Percentiles rank a stretch among this genome's conserved stretches.
Conservation (phyloP, 176 grass and related monocot genomes). For the Chloris gayana region DNA sequence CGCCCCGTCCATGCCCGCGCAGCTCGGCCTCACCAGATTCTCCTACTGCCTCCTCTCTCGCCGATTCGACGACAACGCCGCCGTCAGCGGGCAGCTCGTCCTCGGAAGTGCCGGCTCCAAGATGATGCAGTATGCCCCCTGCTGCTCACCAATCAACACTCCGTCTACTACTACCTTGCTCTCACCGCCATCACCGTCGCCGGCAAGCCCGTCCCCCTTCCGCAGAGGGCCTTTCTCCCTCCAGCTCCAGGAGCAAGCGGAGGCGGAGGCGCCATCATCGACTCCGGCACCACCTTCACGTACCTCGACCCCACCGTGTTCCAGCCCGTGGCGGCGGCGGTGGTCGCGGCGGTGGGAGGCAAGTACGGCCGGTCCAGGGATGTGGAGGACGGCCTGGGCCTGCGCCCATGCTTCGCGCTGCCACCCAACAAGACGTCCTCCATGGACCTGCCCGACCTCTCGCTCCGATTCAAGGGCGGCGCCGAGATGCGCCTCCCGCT, state of each 20-base stretch:
- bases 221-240: conserved; percentile 35
- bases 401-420: conserved; percentile 76
- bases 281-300: conserved; percentile 86
- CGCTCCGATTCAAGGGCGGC: conserved; percentile 64
- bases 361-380: conserved; percentile 57
- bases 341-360: conserved; percentile 41
- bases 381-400: conserved; percentile 53
- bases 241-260: conserved; percentile 14
- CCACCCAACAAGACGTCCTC: conserved; percentile 23
- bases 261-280: conserved; percentile 73
- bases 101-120: conserved; percentile 39
- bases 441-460: conserved; percentile 65
- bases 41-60: conserved; percentile 91
- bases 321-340: conserved; percentile 37
- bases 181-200: conserved; percentile 52
- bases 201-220: conserved; percentile 59
- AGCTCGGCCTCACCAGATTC: conserved; percentile 61
- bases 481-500: conserved; percentile 68
- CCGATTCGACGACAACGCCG: conserved; percentile 68
- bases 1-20: conserved; percentile 60
- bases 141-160: conserved; percentile 31
- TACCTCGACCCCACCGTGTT: conserved; percentile 75
- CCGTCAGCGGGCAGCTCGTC: conserved; percentile 65
- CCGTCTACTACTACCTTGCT: conserved; percentile 81
- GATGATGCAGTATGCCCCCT: conserved; percentile 53